Percentiles rank a stretch among this genome's conserved stretches.
Evolutionary conservation across 169 alveolate genomes (phyloP).

Genomic region (Amoebophrya sp.): DNA sequence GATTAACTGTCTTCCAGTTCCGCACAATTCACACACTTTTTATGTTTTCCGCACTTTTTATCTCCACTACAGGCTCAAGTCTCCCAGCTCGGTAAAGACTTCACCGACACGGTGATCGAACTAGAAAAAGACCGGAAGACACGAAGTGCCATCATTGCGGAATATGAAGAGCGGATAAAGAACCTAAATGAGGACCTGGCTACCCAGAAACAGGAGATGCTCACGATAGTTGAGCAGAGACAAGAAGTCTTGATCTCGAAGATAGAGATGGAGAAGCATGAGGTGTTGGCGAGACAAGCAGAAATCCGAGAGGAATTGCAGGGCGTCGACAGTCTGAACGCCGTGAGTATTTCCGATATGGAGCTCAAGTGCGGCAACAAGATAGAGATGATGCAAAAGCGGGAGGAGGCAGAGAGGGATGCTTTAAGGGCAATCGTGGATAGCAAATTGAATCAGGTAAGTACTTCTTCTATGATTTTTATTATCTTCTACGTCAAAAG

Average conservation of each 20-base stretch:
- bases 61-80: neutral
- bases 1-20: no score
- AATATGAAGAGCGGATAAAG: neutral
- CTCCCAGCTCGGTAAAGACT: neutral
- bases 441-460: neutral
- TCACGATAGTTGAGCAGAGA: neutral
- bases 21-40: neutral
- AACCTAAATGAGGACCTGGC: neutral
- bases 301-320: constrained; percentile 3
- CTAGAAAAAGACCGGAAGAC: neutral
- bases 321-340: constrained; percentile 20
- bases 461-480: no score
- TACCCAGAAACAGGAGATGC: neutral
- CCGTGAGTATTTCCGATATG: neutral
- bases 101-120: neutral
- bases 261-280: constrained; percentile 10
- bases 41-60: neutral
- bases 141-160: neutral
- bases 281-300: neutral
- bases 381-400: neutral
- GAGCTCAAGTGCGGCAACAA: neutral
- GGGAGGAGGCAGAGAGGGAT: neutral
- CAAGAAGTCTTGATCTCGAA: neutral
- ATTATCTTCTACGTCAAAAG: no score
- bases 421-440: neutral